phyloP scores from a whole-genome alignment of 208 protist genomes.

The Crithidia sp. region DNA sequence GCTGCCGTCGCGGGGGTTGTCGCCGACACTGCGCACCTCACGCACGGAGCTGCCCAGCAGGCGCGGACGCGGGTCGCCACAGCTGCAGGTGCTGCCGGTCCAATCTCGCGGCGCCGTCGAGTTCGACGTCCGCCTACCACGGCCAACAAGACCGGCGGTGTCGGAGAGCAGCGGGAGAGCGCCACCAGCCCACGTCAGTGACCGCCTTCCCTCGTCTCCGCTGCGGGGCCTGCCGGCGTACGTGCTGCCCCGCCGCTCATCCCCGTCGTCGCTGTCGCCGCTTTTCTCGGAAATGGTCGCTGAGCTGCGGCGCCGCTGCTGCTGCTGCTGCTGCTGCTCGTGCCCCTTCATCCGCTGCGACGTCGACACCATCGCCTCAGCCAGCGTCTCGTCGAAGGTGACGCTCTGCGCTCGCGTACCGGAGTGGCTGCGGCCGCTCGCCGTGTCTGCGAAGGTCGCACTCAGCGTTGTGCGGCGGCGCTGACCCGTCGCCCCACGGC shows the following conservation, averaged over 20 bases:
- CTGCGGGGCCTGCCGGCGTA: no score
- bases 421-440: neutral
- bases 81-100: no score
- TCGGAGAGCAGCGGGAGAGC: neutral
- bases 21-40: neutral
- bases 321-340: conserved; percentile 13
- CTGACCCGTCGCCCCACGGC: neutral
- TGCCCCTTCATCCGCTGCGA: conserved; percentile 27
- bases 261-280: no score
- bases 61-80: no score
- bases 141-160: neutral
- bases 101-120: no score
- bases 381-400: conserved; percentile 38
- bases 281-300: neutral
- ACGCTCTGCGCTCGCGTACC: neutral
- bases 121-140: no score
- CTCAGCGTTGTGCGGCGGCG: conserved; percentile 6
- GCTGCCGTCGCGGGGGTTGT: neutral
- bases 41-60: neutral
- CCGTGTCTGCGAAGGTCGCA: neutral
- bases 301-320: neutral
- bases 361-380: conserved; percentile 51
- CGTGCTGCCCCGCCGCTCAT: no score
- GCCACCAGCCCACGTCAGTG: neutral
- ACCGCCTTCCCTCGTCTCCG: neutral